Base-by-base conservation (phyloP, 768 basidiomycete genomes). In the Gautieria morchelliformis region DNA sequence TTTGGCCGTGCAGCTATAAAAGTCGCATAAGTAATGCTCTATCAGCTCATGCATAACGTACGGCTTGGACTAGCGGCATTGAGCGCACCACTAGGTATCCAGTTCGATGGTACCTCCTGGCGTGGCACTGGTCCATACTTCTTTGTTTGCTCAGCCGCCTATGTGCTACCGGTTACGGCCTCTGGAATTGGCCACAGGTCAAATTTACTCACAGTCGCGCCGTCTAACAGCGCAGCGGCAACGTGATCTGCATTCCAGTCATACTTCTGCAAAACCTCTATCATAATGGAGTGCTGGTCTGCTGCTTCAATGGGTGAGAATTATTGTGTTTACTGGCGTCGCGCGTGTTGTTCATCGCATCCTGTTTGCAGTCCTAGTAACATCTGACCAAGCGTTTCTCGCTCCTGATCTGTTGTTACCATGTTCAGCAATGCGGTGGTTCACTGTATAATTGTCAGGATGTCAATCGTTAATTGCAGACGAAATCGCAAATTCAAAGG, bases 171-270 rank as follows among this genome's bases (percentile, higher is more conserved):
- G 20, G 27, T n/a, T 46, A 46, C 30, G 24, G 5, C n/a, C 15
- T 7, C 19, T 48, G n/a, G 15, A 48, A 33, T 32, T 17, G 20
- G 14, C 6, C 6, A 27, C 11, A 12, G 49, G 19, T 27, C 20
- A 39, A 35, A 27, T 10, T 11, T 8, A 57, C 56, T 35, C 27
- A 57, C 46, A 20, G 56, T 32, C 15, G 30, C n/a, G 42, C n/a
- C 22, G 40, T 57, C 56, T 19, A 57, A 39, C 11, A 57, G 35
- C 19, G 56, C 45, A 5, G 56, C 42, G 11, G 56, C 56, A 47
- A 46, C 56, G n/a, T 57, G 56, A 7, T 57, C 56, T 15, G 42
- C 56, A 49, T 57, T 57, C 56, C 56, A 57, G 30, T 48, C 37
- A 39, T 47, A 20, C 33, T 57, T 57, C 33, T 48, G 22, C 37